Conservation (phyloP, 192 early-diverging fungal genomes). For the Hyaloraphidium curvatum region DNA sequence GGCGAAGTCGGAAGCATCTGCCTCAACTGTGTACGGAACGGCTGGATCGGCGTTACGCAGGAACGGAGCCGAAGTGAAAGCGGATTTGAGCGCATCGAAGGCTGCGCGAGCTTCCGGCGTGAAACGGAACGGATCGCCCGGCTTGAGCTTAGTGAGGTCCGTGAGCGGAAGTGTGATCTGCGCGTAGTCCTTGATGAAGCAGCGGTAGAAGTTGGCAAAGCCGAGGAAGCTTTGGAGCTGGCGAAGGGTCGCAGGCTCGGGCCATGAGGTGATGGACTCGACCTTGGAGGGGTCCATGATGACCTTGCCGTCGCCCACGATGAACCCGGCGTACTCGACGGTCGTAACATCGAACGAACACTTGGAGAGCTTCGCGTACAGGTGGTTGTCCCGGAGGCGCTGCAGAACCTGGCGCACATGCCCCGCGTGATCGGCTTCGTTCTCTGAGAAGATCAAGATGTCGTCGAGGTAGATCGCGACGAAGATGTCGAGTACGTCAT, state of each 20-base stretch:
- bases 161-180: constrained; percentile 7
- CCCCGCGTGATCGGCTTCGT: neutral
- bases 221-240: constrained; percentile 9
- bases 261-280: constrained; percentile 7
- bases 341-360: constrained; percentile 10
- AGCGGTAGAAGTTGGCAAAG: constrained; percentile 15
- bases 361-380: constrained; percentile 18
- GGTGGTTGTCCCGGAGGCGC: constrained; percentile 7
- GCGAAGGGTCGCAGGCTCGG: constrained; percentile 1
- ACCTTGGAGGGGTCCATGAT: constrained; percentile 13
- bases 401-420: constrained; percentile 10
- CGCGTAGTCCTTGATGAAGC: constrained; percentile 9
- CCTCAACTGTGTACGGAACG: constrained; percentile 9
- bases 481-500: constrained; percentile 1
- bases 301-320: constrained; percentile 13
- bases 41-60: constrained; percentile 9
- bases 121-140: neutral
- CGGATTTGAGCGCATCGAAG: constrained; percentile 12
- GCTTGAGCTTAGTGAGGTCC: constrained; percentile 3
- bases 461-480: constrained; percentile 24
- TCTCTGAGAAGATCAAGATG: constrained; percentile 19
- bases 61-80: constrained; percentile 12
- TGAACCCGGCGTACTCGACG: constrained; percentile 12
- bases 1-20: constrained; percentile 17
- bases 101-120: neutral